phyloP scores from a whole-genome alignment of 805 yeast species.

The Cyberlindnera misumaiensis region DNA sequence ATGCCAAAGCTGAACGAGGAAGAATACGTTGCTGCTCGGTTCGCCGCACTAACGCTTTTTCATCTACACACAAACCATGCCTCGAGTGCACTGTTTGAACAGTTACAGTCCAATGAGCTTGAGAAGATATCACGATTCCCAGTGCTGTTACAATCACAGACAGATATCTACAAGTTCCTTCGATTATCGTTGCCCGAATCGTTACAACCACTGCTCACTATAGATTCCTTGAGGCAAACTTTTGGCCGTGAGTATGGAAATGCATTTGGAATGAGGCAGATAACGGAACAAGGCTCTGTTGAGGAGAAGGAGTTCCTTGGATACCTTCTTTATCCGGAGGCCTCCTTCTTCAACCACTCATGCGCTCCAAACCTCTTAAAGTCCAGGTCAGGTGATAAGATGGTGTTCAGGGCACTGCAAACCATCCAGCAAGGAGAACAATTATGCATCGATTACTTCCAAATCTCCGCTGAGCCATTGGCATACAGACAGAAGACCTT shows the following conservation, averaged over 20 bases:
- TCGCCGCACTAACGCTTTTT: slow-evolving; percentile 35
- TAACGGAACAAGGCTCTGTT: slow-evolving; percentile 25
- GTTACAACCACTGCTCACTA: slow-evolving; percentile 31
- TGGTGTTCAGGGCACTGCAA: slow-evolving; percentile 35
- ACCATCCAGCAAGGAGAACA: slow-evolving; percentile 41
- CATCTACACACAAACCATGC: slow-evolving; percentile 21
- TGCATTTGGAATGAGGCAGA: slow-evolving; percentile 66
- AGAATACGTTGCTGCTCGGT: slow-evolving; percentile 46
- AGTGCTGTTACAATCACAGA: slow-evolving; percentile 39
- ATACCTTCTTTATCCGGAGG: slow-evolving; percentile 52
- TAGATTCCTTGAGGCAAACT: slow-evolving; percentile 35
- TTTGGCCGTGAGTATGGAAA: slow-evolving; percentile 59
- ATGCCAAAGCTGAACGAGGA: slow-evolving; percentile 43
- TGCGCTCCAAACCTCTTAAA: slow-evolving; percentile 52
- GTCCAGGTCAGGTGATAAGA: slow-evolving; percentile 30
- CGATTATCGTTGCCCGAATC: slow-evolving; percentile 30
- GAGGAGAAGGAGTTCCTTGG: slow-evolving; percentile 54
- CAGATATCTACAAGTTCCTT: slow-evolving; percentile 41
- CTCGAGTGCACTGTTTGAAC: slow-evolving; percentile 25
- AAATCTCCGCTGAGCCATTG: slow-evolving; percentile 34
- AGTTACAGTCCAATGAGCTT: slow-evolving; percentile 46
- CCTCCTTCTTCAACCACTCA: slow-evolving; percentile 63
- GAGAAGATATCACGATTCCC: slow-evolving; percentile 42
- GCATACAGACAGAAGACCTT: slow-evolving; percentile 36
- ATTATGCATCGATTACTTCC: slow-evolving; percentile 57